These are phyloP conservation scores for Opeltia flavorubescens DNA, from an alignment of 495 filamentous ascomycete species.

Conservation along the genomic window DNA sequence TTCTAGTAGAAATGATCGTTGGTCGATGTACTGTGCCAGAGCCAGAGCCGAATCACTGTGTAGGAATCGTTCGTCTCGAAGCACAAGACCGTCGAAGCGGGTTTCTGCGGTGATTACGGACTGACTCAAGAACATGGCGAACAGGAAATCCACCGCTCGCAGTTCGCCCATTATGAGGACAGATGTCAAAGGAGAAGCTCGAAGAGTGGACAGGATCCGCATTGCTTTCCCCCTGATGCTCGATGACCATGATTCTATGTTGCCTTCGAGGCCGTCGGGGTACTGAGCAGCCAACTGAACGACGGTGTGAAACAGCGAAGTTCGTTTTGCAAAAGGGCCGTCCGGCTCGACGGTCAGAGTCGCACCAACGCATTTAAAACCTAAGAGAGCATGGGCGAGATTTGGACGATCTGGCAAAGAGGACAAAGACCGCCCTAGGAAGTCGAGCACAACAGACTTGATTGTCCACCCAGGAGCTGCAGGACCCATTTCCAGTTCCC, in stretches of 20 bases:
- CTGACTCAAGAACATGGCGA: slow-evolving; percentile 52
- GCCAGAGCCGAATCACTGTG: slow-evolving; percentile 44
- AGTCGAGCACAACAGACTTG: slow-evolving; percentile 64
- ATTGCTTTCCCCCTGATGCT: slow-evolving; percentile 59
- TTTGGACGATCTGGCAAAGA: slow-evolving; percentile 58
- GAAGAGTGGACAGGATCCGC: slow-evolving; percentile 65
- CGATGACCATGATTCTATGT: slow-evolving; percentile 54
- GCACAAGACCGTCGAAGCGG: slow-evolving; percentile 51
- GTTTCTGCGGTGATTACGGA: slow-evolving; percentile 45
- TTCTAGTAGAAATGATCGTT: slow-evolving; percentile 60
- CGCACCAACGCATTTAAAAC: slow-evolving; percentile 60
- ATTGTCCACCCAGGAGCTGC: slow-evolving; percentile 54
- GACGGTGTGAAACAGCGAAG: slow-evolving; percentile 73
- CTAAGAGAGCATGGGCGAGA: slow-evolving; percentile 80
- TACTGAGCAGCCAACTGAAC: slow-evolving; percentile 49
- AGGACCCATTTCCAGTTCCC: slow-evolving; percentile 50
- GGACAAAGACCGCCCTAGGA: slow-evolving; percentile 64
- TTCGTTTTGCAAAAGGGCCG: slow-evolving; percentile 48
- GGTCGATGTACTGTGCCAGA: slow-evolving; percentile 57
- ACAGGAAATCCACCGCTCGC: slow-evolving; percentile 57
- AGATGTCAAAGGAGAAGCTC: slow-evolving; percentile 72
- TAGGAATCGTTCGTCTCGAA: slow-evolving; percentile 47
- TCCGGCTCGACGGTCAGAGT: slow-evolving; percentile 47
- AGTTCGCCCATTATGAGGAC: slow-evolving; percentile 61
- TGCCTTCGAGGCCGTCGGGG: slow-evolving; percentile 45